Base-by-base conservation (phyloP, 1,284 basidiomycete species). In the Stygiomarasmius scandens region DNA sequence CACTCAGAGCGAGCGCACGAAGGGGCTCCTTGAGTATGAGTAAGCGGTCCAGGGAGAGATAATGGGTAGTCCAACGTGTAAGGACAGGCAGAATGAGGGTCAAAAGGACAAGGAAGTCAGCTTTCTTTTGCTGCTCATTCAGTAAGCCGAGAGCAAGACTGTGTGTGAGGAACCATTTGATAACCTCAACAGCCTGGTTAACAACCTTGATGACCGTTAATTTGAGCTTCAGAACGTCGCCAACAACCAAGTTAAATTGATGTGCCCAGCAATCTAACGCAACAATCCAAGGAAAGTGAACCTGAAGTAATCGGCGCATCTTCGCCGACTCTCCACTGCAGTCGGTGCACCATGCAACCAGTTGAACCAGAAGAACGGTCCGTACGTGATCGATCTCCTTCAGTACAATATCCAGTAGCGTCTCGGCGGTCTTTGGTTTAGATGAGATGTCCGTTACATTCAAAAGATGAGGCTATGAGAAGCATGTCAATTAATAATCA, bases 131-230 rank as follows among this genome's bases (percentile, higher is more conserved):
- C 24, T 70, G 63, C 1, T 56, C 47, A 1, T 58, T 53, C 1
- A 74, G 62, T 9, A 73, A 25, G n/a, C 58, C 68, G 2, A 74
- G 65, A 1, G 71, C 70, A 5, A 56, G 52, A 2, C 61, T 55
- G 53, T 75, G 72, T 52, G 67, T 69, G 49, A 67, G 69, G 43
- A 74, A 69, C 71, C 71, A 75, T 36, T 70, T 71, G 8, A 73
- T 63, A 19, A 74, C 54, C 24, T 70, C 66, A 2, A 64, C 16
- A 1, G 69, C 71, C 2, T 60, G 6, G 5, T 59, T 56, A n/a
- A 63, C 59, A 16, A 56, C n/a, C 0, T 57, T 27, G 3, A 64
- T 60, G 20, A 67, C 48, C 10, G 49, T 49, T 2, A 32, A 43
- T n/a, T 61, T 59, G 10, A 55, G 24, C 49, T 63, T 65, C 38